Conservation (phyloP, 1,139 yeast genomes). For the Casaregolazyma suthepensis region DNA sequence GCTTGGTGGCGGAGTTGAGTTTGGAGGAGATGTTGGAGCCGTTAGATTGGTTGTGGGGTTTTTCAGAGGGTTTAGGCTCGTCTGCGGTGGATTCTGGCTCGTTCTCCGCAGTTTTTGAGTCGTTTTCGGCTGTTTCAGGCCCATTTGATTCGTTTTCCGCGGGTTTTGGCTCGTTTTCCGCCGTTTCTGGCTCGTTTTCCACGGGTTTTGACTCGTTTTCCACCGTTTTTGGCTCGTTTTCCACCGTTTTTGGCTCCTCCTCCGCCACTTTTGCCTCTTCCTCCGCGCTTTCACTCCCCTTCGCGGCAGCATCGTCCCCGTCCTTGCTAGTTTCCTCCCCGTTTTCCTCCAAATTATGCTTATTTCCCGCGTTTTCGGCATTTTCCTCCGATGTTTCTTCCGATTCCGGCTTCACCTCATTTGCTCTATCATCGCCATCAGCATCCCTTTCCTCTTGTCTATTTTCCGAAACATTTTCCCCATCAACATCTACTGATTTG, state of each 20-base stretch:
- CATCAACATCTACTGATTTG: background rate
- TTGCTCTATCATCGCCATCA: background rate
- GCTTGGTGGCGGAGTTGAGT: background rate
- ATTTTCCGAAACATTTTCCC: background rate
- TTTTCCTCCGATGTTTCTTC: background rate
- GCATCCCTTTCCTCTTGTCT: background rate
- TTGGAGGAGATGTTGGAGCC: constrained; percentile 1
- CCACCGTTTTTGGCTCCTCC: background rate
- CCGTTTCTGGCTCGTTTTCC: background rate
- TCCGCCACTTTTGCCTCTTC: background rate
- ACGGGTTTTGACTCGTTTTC: background rate
- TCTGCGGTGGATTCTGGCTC: background rate
- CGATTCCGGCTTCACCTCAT: background rate
- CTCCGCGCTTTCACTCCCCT: background rate
- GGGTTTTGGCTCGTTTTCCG: background rate
- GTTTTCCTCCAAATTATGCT: background rate
- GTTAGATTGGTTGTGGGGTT: background rate
- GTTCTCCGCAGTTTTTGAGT: background rate
- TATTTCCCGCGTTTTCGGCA: background rate
- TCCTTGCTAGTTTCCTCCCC: background rate
- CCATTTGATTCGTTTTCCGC: background rate
- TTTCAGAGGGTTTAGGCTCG: background rate
- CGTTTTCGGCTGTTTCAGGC: background rate
- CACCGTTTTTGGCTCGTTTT: background rate
- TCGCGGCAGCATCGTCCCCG: background rate